Evolutionary conservation across 805 yeast genomes (phyloP), one percentile per base, ranked within the genome.

Genomic region (Jamesozyma piceae): DNA sequence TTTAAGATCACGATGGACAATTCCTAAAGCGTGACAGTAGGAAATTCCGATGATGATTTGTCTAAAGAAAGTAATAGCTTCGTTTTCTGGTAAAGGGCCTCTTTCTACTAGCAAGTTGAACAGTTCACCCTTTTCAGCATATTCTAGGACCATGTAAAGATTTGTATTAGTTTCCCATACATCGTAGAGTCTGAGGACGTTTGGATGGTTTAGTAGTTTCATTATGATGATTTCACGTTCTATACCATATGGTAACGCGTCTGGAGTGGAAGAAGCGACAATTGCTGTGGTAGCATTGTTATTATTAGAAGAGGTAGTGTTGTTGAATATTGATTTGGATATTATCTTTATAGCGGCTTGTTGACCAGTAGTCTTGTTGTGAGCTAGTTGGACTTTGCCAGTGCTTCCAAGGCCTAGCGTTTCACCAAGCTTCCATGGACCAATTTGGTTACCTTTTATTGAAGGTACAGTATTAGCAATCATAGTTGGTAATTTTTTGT

Each of bases 341-440:
- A 92, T 95, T 49, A 92, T 88, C 63, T 92, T 92, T 40, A 92
- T 95, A 1, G 98, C 98, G 3, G 98, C 97, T 44, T 87, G 74
- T 63, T 87, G 82, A 38, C 92, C 92, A 1, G 92, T 82, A 42
- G 75, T 74, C 35, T 79, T 74, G 60, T 92, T 94, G 52, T 87
- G 82, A 14, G 98, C 97, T 43, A 92, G 71, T 46, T 95, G 71
- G 15, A 92, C 98, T 48, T 97, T 75, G 20, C 98, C 97, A 1
- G 96, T 86, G 13, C 95, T 83, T n/a, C 98, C 98, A 45, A 94
- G 74, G 20, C 98, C 98, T 40, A 92, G 68, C 2, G 98, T 92
- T 51, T 90, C 75, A 24, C 97, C 97, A 30, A 92, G 69, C 58
- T 87, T 84, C 98, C 98, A 92, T 2, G 98, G 97, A 2, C 98